Base-by-base conservation (phyloP, 2,329 filamentous ascomycete genomes). In the Fusarium graminum region DNA sequence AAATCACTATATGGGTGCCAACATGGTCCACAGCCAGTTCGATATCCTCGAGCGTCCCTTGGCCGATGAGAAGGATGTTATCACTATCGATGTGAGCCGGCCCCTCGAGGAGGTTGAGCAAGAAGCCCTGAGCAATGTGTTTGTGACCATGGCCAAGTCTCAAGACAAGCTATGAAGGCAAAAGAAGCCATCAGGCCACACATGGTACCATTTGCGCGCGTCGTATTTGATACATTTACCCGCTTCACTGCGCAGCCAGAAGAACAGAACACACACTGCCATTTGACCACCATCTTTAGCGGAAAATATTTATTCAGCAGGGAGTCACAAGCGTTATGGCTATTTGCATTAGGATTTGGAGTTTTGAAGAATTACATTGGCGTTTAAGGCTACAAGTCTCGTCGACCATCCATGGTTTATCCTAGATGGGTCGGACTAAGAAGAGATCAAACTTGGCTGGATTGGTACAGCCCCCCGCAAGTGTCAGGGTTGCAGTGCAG, bases 11-110 rank as follows among this genome's bases (percentile, higher is more conserved):
- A 97, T 99, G 94, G 94, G 95, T 72, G 91, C 92, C 70, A 87
- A 88, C 73, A 98, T 99, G 94, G 94, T 99, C 10, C 89, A 91
- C 73, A 97, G 93, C 79, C 95, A 99, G 77, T 91, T 98, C 69
- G 87, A 90, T 65, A 90, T 89, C 51, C 85, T 99, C n/a, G 94
- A 99, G 80, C 88, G 90, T 64, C 95, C 95, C 0, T 83, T 83
- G 50, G 78, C 80, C 43, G 87, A 92, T 54, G 91, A 93, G 74
- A 83, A 78, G 22, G 92, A 95, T 77, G 90, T 92, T 63, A 84
- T 93, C 64, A 87, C 82, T 53, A 82, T 94, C 59, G 90, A 93
- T 75, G 90, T 91, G 54, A 87, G 86, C 80, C 78, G 82, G 58
- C 74, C 84, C 52, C 67, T 85, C 69, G 80, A 88, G 47, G 80